Conservation (phyloP, 2,329 filamentous ascomycete species). For the Monosporascus cannonballus region DNA sequence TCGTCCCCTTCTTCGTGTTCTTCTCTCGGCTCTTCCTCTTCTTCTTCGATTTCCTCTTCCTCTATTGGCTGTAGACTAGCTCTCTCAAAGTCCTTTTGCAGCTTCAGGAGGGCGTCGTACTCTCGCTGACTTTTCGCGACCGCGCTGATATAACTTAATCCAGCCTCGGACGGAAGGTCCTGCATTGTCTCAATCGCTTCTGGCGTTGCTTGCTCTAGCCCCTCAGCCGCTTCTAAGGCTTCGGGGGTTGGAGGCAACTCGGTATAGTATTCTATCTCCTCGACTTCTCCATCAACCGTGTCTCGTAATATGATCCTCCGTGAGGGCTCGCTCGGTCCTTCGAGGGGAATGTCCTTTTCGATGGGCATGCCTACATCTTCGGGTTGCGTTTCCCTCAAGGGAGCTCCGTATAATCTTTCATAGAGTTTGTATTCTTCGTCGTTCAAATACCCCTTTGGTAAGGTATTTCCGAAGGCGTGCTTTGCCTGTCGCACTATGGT, state of each 20-base stretch:
- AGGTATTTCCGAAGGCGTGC: constrained; percentile 67
- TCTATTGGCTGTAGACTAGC: constrained; percentile 28
- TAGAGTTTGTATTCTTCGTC: constrained; percentile 70
- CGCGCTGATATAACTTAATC: constrained; percentile 38
- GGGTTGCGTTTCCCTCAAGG: constrained; percentile 53
- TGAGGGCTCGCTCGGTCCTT: constrained; percentile 12
- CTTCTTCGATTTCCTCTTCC: constrained; percentile 24
- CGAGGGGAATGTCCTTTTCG: constrained; percentile 17
- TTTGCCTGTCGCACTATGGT: constrained; percentile 63
- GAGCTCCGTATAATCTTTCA: constrained; percentile 73
- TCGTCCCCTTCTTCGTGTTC: constrained; percentile 27
- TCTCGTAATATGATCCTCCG: constrained; percentile 46
- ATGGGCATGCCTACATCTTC: constrained; percentile 51
- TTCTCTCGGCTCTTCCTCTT: constrained; percentile 25
- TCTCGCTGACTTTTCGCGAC: constrained; percentile 49
- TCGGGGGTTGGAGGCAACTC: constrained; percentile 8
- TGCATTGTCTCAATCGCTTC: constrained; percentile 9
- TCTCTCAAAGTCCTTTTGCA: constrained; percentile 51
- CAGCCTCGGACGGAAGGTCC: constrained; percentile 26
- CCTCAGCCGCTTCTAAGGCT: constrained; percentile 19
- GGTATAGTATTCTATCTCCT: constrained; percentile 51
- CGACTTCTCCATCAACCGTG: constrained; percentile 49
- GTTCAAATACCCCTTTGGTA: constrained; percentile 67
- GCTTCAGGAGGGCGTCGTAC: constrained; percentile 47
- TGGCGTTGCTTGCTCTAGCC: constrained; percentile 17